Evolutionary conservation across 179 eudicot species (phyloP).

Genomic region (Actinidia chinensis): DNA sequence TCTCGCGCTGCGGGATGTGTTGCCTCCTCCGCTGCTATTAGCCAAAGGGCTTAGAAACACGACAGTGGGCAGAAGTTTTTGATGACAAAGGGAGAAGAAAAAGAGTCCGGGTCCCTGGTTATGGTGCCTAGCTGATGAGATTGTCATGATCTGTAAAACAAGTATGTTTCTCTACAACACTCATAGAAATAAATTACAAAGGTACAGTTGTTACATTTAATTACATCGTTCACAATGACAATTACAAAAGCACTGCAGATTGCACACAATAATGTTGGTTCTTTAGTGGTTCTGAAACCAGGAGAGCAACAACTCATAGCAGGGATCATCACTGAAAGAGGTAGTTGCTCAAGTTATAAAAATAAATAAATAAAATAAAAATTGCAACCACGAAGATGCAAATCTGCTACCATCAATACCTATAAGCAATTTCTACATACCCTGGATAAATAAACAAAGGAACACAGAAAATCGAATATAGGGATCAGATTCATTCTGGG

Average conservation of each 20-base stretch:
- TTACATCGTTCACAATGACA: background rate
- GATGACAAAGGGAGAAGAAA: slow-evolving; percentile 64
- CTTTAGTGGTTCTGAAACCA: slow-evolving; percentile 70
- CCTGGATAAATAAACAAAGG: too few relatives aligned
- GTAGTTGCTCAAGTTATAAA: slow-evolving; percentile 25
- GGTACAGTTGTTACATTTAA: background rate
- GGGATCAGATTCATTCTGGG: too few relatives aligned
- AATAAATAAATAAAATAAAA: too few relatives aligned
- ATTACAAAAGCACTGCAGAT: slow-evolving; percentile 42
- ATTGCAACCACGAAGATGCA: background rate
- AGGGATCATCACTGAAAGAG: slow-evolving; percentile 85
- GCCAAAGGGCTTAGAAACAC: slow-evolving; percentile 70
- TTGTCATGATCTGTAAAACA: slow-evolving; percentile 66
- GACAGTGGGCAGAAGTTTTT: slow-evolving; percentile 64
- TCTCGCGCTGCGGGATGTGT: slow-evolving; percentile 37
- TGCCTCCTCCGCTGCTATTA: slow-evolving; percentile 35
- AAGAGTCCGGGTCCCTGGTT: slow-evolving; percentile 75
- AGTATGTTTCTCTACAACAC: slow-evolving; percentile 32
- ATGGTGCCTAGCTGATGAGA: slow-evolving; percentile 66
- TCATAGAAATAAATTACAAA: background rate
- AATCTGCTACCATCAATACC: background rate
- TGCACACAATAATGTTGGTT: slow-evolving; percentile 61
- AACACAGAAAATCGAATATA: too few relatives aligned
- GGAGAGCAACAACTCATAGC: slow-evolving; percentile 63
- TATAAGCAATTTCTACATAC: too few relatives aligned